Evolutionary conservation across 495 filamentous ascomycete species (phyloP).

Genomic region (Aspergillus cristatus): DNA sequence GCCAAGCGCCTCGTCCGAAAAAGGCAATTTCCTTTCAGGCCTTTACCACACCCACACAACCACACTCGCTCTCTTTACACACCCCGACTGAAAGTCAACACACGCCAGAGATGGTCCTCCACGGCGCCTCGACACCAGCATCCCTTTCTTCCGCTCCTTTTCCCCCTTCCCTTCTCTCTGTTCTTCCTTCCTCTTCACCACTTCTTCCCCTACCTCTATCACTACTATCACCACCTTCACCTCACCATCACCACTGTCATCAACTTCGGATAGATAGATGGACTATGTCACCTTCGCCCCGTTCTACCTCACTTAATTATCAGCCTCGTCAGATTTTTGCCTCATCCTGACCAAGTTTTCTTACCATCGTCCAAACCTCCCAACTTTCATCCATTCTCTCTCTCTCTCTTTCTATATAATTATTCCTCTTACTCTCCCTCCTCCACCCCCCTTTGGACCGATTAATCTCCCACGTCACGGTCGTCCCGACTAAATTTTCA

Average conservation of each 20-base stretch:
- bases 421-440: background rate
- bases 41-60: too few species aligned
- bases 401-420: background rate
- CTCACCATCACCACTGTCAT: slow-evolving; percentile 4
- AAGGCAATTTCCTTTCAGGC: too few species aligned
- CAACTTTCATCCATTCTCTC: background rate
- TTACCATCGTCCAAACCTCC: slow-evolving; percentile 4
- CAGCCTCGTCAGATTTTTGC: slow-evolving; percentile 15
- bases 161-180: slow-evolving; percentile 7
- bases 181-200: slow-evolving; percentile 10
- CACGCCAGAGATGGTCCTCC: too few species aligned
- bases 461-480: slow-evolving; percentile 7
- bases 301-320: slow-evolving; percentile 8
- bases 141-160: slow-evolving; percentile 16
- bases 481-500: slow-evolving; percentile 7
- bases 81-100: too few species aligned
- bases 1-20: too few species aligned
- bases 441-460: background rate
- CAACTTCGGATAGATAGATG: background rate
- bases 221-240: slow-evolving; percentile 8
- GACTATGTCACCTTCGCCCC: slow-evolving; percentile 24
- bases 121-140: slow-evolving; percentile 9
- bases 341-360: slow-evolving; percentile 17
- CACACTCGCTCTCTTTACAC: too few species aligned
- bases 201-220: too few species aligned